Evolutionary conservation across 129 eudicot species (phyloP).

Genomic region (Artemisia tridentata): DNA sequence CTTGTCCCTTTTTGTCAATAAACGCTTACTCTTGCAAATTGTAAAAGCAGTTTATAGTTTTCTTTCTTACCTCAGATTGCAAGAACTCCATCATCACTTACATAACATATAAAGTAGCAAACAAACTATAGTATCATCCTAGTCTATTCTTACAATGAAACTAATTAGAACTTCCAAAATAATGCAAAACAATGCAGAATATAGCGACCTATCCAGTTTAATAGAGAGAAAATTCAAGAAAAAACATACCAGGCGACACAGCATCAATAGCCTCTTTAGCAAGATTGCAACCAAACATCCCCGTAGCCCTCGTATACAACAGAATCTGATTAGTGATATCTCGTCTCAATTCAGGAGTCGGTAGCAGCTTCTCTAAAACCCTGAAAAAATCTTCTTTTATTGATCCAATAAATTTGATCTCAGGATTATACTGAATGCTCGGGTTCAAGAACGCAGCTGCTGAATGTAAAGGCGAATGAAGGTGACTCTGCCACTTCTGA

Average conservation of each 20-base stretch:
- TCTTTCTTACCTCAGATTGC: too few species aligned
- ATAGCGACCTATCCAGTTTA: neutral
- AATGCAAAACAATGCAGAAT: neutral
- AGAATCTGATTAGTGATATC: conserved; percentile 84
- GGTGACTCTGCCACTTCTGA: conserved; percentile 80
- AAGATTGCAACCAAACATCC: conserved; percentile 95
- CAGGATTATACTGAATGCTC: conserved; percentile 88
- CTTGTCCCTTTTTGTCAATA: too few species aligned
- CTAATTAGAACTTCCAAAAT: conserved; percentile 1
- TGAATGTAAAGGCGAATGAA: conserved; percentile 84
- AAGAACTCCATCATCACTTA: neutral
- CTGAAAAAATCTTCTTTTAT: conserved; percentile 81
- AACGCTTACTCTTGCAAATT: too few species aligned
- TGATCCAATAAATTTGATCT: conserved; percentile 72
- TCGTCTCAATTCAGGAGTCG: conserved; percentile 81
- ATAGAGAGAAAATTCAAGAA: neutral
- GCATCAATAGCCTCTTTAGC: conserved; percentile 91
- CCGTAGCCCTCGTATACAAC: conserved; percentile 65
- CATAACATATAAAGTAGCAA: neutral
- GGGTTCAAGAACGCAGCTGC: conserved; percentile 97
- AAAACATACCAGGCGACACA: conserved; percentile 68
- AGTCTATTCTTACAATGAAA: neutral
- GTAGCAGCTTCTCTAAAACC: conserved; percentile 79
- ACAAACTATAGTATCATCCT: neutral
- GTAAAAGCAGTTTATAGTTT: too few species aligned